Evolutionary conservation across 2,329 filamentous ascomycete species (phyloP), one percentile per base, ranked within the genome.

Genomic region (Phyllosticta citrichinensis): DNA sequence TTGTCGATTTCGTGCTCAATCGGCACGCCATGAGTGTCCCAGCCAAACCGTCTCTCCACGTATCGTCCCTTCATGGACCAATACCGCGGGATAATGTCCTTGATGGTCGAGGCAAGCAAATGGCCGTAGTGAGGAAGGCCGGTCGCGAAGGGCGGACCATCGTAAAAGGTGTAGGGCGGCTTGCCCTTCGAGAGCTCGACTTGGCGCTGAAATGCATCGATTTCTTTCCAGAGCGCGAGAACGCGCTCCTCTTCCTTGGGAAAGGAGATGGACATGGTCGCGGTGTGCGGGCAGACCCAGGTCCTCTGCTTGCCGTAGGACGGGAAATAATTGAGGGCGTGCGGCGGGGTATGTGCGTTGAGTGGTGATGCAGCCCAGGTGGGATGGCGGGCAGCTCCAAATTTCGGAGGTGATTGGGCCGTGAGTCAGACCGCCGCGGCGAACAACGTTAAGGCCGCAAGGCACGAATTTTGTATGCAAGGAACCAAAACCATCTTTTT

Each of bases 1-100:
- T 97, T 97, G 80, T 97, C 93, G 70, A 97, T 97, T 77, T 97
- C 93, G 74, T 96, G 90, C 78, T 97, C 93, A 67, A 97, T 94
- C 17, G 93, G 93, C 58, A 97, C 81, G 63, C 93, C 93, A 71
- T 97, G 93, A 1, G 92, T 91, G 73, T 97, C 93, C 93, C 93
- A 97, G 58, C 93, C 93, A 67, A 97, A 97, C 62, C 92, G 84
- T 65, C 93, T 84, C 78, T 94, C 90, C 58, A 97, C 92, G 77
- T 96, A 88, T 71, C 87, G 89, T 17, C 93, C 93, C 73, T 95
- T 95, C 92, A 96, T 96, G 57, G 91, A 91, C 91, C 92, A 97
- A 75, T 97, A 97, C 67, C 93, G 82, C 9, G 93, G 91, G 66
- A 97, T 96, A 63, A 96, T 94, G 74, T 97, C 93, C 76, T 97